Percentiles rank a stretch among this genome's conserved stretches.
These are phyloP conservation scores for Neurospora sp. DNA, from an alignment of 2,329 filamentous ascomycete genomes.

Conservation along the genomic window DNA sequence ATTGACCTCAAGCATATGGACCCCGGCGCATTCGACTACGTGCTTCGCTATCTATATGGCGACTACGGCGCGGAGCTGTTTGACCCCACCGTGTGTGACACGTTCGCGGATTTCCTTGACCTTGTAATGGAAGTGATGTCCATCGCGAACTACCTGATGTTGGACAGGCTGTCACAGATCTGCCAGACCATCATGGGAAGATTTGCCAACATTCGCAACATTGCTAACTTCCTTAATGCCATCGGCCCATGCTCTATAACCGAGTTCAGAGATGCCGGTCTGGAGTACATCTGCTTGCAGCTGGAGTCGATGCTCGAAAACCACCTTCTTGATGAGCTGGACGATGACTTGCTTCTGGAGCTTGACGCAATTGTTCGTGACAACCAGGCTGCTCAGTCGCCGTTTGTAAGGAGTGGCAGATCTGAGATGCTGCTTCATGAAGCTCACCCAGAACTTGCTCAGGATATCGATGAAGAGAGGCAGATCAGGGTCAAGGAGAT, in stretches of 20 bases:
- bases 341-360: constrained; percentile 71
- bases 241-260: constrained; percentile 75
- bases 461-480: constrained; percentile 58
- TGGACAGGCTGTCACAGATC: constrained; percentile 79
- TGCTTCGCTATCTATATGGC: constrained; percentile 73
- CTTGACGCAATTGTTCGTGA: constrained; percentile 70
- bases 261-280: constrained; percentile 75
- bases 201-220: constrained; percentile 79
- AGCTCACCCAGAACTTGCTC: constrained; percentile 50
- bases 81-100: constrained; percentile 58
- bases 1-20: constrained; percentile 80
- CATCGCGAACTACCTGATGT: constrained; percentile 88
- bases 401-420: constrained; percentile 66
- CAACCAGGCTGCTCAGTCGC: constrained; percentile 70
- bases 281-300: constrained; percentile 88
- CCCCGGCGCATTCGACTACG: constrained; percentile 62
- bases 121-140: constrained; percentile 84
- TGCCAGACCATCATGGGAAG: constrained; percentile 77
- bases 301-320: constrained; percentile 90
- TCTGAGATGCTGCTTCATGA: constrained; percentile 58
- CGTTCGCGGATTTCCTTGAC: constrained; percentile 77
- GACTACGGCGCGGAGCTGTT: constrained; percentile 77
- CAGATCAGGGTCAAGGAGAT: constrained; percentile 67
- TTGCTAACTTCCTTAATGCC: constrained; percentile 74
- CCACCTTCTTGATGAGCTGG: constrained; percentile 73